Conservation (phyloP, 1,284 basidiomycete species). For the Polyporus tsugae region DNA sequence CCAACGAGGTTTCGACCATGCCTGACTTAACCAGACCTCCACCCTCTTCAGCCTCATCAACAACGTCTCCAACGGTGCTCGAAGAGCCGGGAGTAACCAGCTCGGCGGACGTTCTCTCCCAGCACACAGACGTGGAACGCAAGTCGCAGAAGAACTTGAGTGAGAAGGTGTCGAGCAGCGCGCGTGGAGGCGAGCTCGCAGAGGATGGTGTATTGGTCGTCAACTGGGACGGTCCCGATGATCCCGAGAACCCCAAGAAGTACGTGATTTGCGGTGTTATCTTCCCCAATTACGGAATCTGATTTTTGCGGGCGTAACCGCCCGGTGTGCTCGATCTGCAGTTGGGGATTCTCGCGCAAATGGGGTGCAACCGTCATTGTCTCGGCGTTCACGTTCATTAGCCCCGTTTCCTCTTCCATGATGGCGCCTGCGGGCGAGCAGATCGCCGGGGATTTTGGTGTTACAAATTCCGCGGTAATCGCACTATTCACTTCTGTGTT, state of each 20-base stretch:
- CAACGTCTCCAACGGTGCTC: conserved; percentile 25
- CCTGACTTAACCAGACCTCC: not conserved
- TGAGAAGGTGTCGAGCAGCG: conserved; percentile 1
- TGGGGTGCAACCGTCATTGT: conserved; percentile 70
- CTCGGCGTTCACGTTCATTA: conserved; percentile 72
- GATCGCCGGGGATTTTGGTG: conserved; percentile 62
- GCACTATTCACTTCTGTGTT: conserved; percentile 75
- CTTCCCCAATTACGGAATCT: not conserved
- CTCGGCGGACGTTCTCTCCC: conserved; percentile 16
- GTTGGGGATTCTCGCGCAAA: conserved; percentile 68
- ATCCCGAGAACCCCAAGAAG: conserved; percentile 74
- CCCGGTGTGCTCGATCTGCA: conserved; percentile 34
- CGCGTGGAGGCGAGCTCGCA: conserved; percentile 3
- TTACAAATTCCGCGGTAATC: conserved; percentile 58
- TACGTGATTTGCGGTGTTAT: conserved; percentile 38
- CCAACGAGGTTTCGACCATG: not conserved
- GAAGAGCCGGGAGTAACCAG: conserved; percentile 24
- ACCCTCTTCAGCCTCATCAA: conserved; percentile 19
- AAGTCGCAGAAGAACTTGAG: conserved; percentile 8
- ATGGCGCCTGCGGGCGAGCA: conserved; percentile 69
- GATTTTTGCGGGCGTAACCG: conserved; percentile 7
- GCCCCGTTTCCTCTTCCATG: conserved; percentile 76
- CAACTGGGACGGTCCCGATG: conserved; percentile 70
- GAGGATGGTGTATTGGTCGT: conserved; percentile 42
- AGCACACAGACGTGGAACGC: not conserved